These are phyloP conservation scores for Xenosphaeropsis pyriputrescens DNA, from an alignment of 2,329 filamentous ascomycete species.

Conservation along the genomic window DNA sequence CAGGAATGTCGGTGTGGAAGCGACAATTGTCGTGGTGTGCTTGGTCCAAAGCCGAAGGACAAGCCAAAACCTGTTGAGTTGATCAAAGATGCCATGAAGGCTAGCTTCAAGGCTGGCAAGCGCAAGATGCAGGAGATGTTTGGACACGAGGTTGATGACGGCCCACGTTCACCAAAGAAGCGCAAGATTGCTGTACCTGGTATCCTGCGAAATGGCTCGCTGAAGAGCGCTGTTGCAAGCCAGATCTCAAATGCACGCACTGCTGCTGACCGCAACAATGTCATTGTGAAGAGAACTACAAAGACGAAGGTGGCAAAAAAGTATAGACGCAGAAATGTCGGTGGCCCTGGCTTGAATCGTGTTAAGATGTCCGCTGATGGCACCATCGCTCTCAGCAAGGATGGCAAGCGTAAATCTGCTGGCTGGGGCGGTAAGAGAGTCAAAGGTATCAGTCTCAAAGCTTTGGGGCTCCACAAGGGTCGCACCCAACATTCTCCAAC, in stretches of 20 bases:
- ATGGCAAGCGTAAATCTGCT: neutral
- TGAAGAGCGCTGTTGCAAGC: neutral
- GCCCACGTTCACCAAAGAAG: slow-evolving; percentile 22
- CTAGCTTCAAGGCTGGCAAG: slow-evolving; percentile 32
- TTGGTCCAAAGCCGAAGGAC: slow-evolving; percentile 46
- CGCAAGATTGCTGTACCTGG: slow-evolving; percentile 24
- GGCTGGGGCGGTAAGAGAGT: neutral
- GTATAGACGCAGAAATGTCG: slow-evolving; percentile 6
- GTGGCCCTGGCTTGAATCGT: slow-evolving; percentile 10
- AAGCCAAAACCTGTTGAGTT: slow-evolving; percentile 26
- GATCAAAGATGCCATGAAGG: slow-evolving; percentile 19
- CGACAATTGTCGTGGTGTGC: slow-evolving; percentile 46
- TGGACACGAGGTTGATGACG: slow-evolving; percentile 15
- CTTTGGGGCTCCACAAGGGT: too few species aligned
- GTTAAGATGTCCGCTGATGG: slow-evolving; percentile 3
- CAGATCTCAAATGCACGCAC: neutral
- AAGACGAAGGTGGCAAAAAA: slow-evolving; percentile 19
- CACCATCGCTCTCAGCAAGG: neutral
- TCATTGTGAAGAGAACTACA: slow-evolving; percentile 8
- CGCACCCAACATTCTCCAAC: too few species aligned
- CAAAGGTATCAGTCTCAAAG: neutral
- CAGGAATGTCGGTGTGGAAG: slow-evolving; percentile 51
- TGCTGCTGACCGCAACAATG: neutral
- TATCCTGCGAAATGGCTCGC: neutral
- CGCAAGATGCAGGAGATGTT: slow-evolving; percentile 39